Conservation (phyloP, 441 rosid species). For the Kokia cookei region DNA sequence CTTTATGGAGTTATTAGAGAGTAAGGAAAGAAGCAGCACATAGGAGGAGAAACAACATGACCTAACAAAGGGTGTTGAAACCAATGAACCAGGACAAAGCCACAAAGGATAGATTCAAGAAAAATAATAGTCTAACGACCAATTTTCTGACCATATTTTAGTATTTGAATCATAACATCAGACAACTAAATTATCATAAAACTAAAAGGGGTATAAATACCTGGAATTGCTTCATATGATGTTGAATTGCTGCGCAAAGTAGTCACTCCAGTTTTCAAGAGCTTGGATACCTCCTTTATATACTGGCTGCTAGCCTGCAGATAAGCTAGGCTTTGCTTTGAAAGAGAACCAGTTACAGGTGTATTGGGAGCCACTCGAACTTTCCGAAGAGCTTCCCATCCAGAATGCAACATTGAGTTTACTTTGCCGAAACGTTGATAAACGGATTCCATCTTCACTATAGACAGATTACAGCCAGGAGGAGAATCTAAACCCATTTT, state of each 20-base stretch:
- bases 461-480: constrained; percentile 63
- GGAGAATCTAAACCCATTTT: constrained; percentile 72
- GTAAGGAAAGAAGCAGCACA: not conserved
- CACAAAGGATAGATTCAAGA: not conserved
- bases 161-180: not conserved
- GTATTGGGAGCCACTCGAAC: constrained; percentile 50
- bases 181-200: not conserved
- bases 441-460: constrained; percentile 47
- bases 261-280: constrained; percentile 49
- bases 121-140: not conserved
- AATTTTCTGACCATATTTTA: not conserved
- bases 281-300: constrained; percentile 70
- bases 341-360: constrained; percentile 55
- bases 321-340: constrained; percentile 73
- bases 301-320: constrained; percentile 70
- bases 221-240: constrained; percentile 65
- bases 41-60: not conserved
- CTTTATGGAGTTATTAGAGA: not conserved
- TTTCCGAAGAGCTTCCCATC: constrained; percentile 66
- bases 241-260: constrained; percentile 45
- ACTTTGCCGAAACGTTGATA: constrained; percentile 45
- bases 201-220: constrained; percentile 25
- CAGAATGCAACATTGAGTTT: constrained; percentile 50
- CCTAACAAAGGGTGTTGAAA: not conserved
- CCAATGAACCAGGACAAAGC: not conserved